Evolutionary conservation across 768 basidiomycete genomes (phyloP).

Genomic region (Goffeauzyma gilvescens): DNA sequence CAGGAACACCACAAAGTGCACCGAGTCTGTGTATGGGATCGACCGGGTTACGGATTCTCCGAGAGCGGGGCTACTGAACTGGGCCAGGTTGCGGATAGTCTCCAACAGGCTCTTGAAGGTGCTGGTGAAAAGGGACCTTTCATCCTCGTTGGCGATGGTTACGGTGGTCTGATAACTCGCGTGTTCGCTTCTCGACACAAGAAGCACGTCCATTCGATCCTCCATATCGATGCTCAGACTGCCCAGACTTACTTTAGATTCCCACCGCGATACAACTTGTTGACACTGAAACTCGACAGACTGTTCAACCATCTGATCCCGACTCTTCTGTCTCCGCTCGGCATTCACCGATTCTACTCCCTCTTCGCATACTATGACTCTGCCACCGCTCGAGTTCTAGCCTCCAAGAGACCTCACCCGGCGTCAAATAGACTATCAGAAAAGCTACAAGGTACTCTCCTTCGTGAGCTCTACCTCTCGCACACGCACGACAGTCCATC

Average conservation of each 20-base stretch:
- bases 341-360: conserved; percentile 23
- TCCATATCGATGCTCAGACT: conserved; percentile 30
- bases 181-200: conserved; percentile 28
- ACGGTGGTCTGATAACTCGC: conserved; percentile 27
- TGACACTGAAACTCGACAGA: conserved; percentile 18
- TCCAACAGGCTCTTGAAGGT: conserved; percentile 19
- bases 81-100: conserved; percentile 21
- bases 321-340: conserved; percentile 24
- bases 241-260: conserved; percentile 29
- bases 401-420: conserved; percentile 18
- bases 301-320: conserved; percentile 22
- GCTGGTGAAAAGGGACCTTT: conserved; percentile 15
- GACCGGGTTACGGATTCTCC: conserved; percentile 31
- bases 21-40: conserved; percentile 29
- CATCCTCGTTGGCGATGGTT: conserved; percentile 28
- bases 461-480: conserved; percentile 26
- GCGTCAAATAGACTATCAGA: conserved; percentile 18
- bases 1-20: conserved; percentile 23
- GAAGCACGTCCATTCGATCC: conserved; percentile 17
- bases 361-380: conserved; percentile 23
- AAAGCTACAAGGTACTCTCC: conserved; percentile 22
- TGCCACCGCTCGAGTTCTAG: conserved; percentile 24
- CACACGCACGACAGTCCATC: conserved; percentile 21
- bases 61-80: conserved; percentile 23
- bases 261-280: conserved; percentile 13